These are phyloP conservation scores for Nemania sp. DNA, from an alignment of 2,329 filamentous ascomycete species.

Conservation along the genomic window DNA sequence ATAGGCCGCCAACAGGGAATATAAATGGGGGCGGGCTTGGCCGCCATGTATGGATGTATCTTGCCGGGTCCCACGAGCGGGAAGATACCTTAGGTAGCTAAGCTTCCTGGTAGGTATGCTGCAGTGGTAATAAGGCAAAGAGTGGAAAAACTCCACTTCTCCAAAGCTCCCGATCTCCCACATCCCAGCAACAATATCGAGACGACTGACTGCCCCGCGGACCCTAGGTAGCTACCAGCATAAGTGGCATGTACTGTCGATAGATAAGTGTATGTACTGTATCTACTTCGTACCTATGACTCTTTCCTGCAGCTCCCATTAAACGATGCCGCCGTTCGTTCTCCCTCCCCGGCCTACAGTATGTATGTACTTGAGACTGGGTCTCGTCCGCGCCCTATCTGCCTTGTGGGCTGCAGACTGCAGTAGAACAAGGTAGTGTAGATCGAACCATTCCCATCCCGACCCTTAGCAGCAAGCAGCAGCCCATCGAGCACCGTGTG, in stretches of 20 bases:
- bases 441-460: too few relatives aligned
- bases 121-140: too few relatives aligned
- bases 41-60: not conserved
- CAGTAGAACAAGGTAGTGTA: too few relatives aligned
- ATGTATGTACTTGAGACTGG: not conserved
- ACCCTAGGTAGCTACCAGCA: slow-evolving; percentile 7
- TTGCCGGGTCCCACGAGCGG: too few relatives aligned
- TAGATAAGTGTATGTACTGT: too few relatives aligned
- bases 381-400: slow-evolving; percentile 18
- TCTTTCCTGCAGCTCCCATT: slow-evolving; percentile 12
- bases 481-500: not conserved
- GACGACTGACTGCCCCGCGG: slow-evolving; percentile 12
- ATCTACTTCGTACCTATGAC: too few relatives aligned
- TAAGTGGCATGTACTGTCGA: too few relatives aligned
- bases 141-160: too few relatives aligned
- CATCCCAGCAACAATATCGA: not conserved
- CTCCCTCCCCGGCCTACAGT: not conserved
- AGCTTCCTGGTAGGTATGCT: too few relatives aligned
- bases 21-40: not conserved
- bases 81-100: too few relatives aligned
- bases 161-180: not conserved
- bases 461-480: too few relatives aligned
- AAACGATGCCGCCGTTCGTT: not conserved
- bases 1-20: slow-evolving; percentile 11
- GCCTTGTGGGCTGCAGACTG: slow-evolving; percentile 17